Percentiles rank a stretch among this genome's conserved stretches.
Conservation (phyloP, 495 filamentous ascomycete species). For the Diplogelasinospora grovesii region DNA sequence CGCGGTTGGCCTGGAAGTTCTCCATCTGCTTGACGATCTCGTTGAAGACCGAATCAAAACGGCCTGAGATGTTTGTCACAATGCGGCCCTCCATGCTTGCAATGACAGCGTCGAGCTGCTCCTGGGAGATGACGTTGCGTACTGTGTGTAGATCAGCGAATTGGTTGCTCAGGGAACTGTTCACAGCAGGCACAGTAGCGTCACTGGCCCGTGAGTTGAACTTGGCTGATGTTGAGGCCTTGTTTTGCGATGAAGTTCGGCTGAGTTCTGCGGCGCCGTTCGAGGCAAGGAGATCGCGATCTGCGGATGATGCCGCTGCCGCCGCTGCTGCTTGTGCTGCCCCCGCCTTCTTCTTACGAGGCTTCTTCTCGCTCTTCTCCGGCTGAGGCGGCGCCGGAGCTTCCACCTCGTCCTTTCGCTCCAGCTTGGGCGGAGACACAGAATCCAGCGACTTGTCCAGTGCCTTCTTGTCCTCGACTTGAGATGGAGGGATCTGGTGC, state of each 20-base stretch:
- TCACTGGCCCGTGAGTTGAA: too few relatives aligned
- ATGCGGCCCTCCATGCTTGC: conserved; percentile 41
- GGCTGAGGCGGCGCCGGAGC: conserved; percentile 32
- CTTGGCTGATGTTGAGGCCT: conserved; percentile 23
- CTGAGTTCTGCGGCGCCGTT: conserved; percentile 19
- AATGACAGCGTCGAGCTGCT: conserved; percentile 37
- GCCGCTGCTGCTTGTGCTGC: conserved; percentile 25
- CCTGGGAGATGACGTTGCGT: conserved; percentile 26
- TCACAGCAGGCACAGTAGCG: too few relatives aligned
- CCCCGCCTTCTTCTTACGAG: conserved; percentile 40
- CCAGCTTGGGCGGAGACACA: conserved; percentile 25
- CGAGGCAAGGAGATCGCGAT: conserved; percentile 9
- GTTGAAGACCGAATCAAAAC: conserved; percentile 37
- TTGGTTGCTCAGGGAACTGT: conserved; percentile 11
- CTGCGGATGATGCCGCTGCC: conserved; percentile 2
- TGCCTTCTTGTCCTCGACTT: conserved; percentile 25
- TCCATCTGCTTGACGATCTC: conserved; percentile 36
- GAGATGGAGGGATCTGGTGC: conserved; percentile 25
- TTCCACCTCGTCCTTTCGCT: conserved; percentile 36
- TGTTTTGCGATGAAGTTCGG: conserved; percentile 18
- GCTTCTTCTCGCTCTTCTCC: conserved; percentile 42
- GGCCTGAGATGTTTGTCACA: conserved; percentile 33
- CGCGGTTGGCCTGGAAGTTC: conserved; percentile 23
- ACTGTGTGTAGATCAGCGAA: conserved; percentile 10
- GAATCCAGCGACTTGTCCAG: conserved; percentile 19